Percentiles rank a stretch among this genome's conserved stretches.
Evolutionary conservation across 2,329 filamentous ascomycete genomes (phyloP).

Genomic region (Microthyrium microscopicum): DNA sequence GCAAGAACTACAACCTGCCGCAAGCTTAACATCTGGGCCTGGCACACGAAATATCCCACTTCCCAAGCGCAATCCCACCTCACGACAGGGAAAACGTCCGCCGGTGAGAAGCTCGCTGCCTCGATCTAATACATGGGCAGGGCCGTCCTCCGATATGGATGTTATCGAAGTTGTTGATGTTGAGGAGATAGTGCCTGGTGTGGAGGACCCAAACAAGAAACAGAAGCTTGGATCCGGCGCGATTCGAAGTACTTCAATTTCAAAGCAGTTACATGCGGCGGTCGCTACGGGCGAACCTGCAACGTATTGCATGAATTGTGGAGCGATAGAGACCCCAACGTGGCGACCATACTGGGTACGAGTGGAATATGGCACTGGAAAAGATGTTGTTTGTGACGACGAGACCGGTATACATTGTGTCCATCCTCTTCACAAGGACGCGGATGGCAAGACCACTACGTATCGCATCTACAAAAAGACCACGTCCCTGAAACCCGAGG

Average conservation of each 20-base stretch:
- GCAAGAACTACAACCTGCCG: too few species aligned
- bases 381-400: slow-evolving; percentile 53
- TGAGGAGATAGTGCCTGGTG: not conserved
- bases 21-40: too few species aligned
- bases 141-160: too few species aligned
- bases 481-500: slow-evolving; percentile 36
- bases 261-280: slow-evolving; percentile 36
- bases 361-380: slow-evolving; percentile 51
- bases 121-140: slow-evolving; percentile 28
- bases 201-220: slow-evolving; percentile 13
- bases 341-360: slow-evolving; percentile 92
- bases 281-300: slow-evolving; percentile 73
- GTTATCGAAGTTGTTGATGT: too few species aligned
- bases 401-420: slow-evolving; percentile 60
- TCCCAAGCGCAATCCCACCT: slow-evolving; percentile 1
- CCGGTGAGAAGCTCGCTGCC: slow-evolving; percentile 19
- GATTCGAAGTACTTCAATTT: slow-evolving; percentile 51
- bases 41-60: slow-evolving; percentile 4
- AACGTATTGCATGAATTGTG: slow-evolving; percentile 80
- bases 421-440: slow-evolving; percentile 46
- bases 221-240: slow-evolving; percentile 29
- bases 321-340: slow-evolving; percentile 86
- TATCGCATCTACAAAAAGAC: slow-evolving; percentile 70
- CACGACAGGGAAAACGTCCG: not conserved
- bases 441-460: slow-evolving; percentile 42